A percentile compares a stretch with the other conserved stretches of the same genome.
These are phyloP conservation scores for Huntiella moniliformis DNA, from an alignment of 2,329 filamentous ascomycete genomes.

Conservation along the genomic window DNA sequence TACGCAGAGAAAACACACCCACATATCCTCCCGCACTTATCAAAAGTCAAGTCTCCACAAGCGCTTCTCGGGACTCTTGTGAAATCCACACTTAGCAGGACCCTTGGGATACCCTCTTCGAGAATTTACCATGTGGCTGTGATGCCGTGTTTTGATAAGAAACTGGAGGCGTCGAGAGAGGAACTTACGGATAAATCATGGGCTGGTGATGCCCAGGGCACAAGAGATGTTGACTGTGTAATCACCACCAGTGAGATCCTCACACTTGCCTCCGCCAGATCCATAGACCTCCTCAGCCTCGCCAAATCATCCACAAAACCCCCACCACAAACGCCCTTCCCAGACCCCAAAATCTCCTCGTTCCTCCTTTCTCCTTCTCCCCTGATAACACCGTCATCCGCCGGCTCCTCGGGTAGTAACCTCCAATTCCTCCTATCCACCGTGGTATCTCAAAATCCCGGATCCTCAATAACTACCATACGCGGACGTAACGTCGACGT, in stretches of 20 bases:
- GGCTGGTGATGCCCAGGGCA: constrained; percentile 33
- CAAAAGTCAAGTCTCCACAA: constrained; percentile 81
- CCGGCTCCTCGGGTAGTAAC: constrained; percentile 77
- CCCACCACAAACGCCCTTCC: constrained; percentile 42
- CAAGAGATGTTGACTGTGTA: constrained; percentile 90
- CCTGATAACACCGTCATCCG: constrained; percentile 28
- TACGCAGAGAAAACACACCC: constrained; percentile 98
- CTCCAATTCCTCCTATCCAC: constrained; percentile 67
- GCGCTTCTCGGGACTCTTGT: constrained; percentile 76
- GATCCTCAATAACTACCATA: constrained; percentile 49
- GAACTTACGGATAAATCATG: constrained; percentile 74
- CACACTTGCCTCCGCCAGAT: constrained; percentile 66
- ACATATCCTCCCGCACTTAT: constrained; percentile 78
- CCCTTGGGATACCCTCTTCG: constrained; percentile 51
- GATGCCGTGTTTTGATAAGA: constrained; percentile 99
- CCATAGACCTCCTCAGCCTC: constrained; percentile 56
- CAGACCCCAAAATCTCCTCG: constrained; percentile 46
- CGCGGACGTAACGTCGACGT: constrained; percentile 83
- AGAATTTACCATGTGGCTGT: constrained; percentile 87
- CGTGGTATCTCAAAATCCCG: constrained; percentile 50
- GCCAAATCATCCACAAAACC: constrained; percentile 24
- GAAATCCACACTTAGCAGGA: constrained; percentile 65
- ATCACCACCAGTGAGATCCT: constrained; percentile 92
- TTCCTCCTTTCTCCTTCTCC: constrained; percentile 49
- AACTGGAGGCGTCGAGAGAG: constrained; percentile 82